Conservation (phyloP, 352 stramenopile species). For the Pythium phragmiticola region DNA sequence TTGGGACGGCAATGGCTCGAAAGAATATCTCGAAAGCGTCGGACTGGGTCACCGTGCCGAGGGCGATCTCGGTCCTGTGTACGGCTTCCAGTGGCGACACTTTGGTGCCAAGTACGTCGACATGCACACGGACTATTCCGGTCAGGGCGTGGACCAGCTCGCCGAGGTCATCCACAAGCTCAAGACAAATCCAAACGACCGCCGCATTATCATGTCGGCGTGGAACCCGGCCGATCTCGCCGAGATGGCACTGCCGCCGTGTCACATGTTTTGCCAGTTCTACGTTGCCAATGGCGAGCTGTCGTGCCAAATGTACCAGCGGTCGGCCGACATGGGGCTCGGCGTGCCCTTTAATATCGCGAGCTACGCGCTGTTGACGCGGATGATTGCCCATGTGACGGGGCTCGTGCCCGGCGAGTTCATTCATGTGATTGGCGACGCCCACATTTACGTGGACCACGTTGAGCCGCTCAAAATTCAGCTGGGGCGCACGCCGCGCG, state of each 20-base stretch:
- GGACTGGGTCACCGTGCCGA: constrained; percentile 94
- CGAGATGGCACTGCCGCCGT: constrained; percentile 98
- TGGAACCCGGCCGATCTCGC: constrained; percentile 98
- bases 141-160: constrained; percentile 98
- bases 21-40: constrained; percentile 92
- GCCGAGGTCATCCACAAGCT: constrained; percentile 98
- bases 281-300: constrained; percentile 85
- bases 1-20: constrained; percentile 99
- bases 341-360: constrained; percentile 99
- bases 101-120: constrained; percentile 98
- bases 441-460: constrained; percentile 99
- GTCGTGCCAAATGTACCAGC: constrained; percentile 98
- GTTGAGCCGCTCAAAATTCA: constrained; percentile 97
- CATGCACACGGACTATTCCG: constrained; percentile 98
- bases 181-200: constrained; percentile 95
- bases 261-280: constrained; percentile 99
- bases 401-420: constrained; percentile 96
- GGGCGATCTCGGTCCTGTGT: constrained; percentile 96
- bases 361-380: constrained; percentile 97
- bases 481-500: constrained; percentile 88
- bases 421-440: constrained; percentile 98
- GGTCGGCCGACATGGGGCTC: constrained; percentile 98
- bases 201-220: constrained; percentile 97
- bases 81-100: constrained; percentile 99
- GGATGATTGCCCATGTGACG: constrained; percentile 95